Base-by-base conservation (phyloP, 2,329 filamentous ascomycete genomes). In the Xylaria sp. region DNA sequence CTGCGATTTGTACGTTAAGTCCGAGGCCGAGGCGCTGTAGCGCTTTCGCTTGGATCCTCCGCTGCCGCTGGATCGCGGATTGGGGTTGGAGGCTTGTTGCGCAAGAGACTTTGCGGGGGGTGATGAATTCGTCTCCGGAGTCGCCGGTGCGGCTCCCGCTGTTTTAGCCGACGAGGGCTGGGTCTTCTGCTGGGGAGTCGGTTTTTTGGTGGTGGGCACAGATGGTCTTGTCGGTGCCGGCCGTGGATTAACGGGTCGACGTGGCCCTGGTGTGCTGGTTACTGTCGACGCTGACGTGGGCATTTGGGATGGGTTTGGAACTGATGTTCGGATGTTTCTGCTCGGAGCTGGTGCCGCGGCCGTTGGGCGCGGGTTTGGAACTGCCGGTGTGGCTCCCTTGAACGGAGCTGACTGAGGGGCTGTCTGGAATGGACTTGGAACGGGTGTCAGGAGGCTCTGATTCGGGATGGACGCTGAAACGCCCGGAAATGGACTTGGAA, bases 41-140 rank as follows among this genome's bases (percentile, higher is more conserved):
- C 63, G 67, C 61, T 65, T 67, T 46, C 61, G 58, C 49, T 59
- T 64, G 35, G 23, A 30, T 39, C 34, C 2, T 46, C 39, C 39
- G 4, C 11, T 18, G 13, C 42, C 5, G 5, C 42, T 6, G 42
- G 13, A n/a, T n/a, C 42, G 2, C 5, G 11, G 42, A 6, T n/a
- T 6, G 13, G 42, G 5, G 42, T n/a, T 46, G 13, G 13, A 11
- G 13, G 42, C n/a, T 16, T n/a, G 42, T 16, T n/a, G 42, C 3
- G 11, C n/a, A 30, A 5, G 23, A 5, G 23, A 4, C 23, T 30
- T 30, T 30, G 42, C n/a, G 13, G 42, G 10, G 42, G n/a, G 3
- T n/a, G 42, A 46, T 13, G 42, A 6, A 18, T 13, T 46, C 1
- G 4, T 5, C 23, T 30, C 23, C 23, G 23, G 4, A 5, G 1